Base-by-base conservation (phyloP, 75 land plant genomes). In the Gnetum montanum region DNA sequence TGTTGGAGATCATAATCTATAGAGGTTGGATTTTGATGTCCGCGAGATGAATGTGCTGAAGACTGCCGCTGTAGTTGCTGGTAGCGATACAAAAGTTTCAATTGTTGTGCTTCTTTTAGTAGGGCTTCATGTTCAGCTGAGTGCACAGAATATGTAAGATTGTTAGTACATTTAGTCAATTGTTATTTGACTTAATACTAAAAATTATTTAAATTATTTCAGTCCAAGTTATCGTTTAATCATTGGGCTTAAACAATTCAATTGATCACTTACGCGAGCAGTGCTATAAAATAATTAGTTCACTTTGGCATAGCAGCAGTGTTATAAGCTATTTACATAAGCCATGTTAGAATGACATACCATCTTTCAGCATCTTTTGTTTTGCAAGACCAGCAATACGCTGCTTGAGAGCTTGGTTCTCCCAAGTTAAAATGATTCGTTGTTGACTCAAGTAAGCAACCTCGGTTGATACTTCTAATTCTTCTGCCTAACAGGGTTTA, bases 401-500 rank as follows among this genome's bases (percentile, higher is more conserved):
- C 51, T 92, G 97, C 69, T 81, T 84, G 57, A 92, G 64, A 13
- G 88, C 62, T 59, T 84, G 79, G 61, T 92, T 92, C 60, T 92
- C 97, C 55, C 87, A 72, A 57, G 68, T 79, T 30, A 92, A 63
- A 29, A 88, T 70, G 23, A 82, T 65, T 43, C 79, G 68, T 34
- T 85, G 97, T 69, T 83, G 83, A 53, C 84, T 81, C n/a, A 88
- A 61, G 57, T 84, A 88, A 13, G 80, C 77, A 34, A 92, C 72
- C 56, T 92, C 86, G 47, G 97, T 85, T 50, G 97, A 72, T 44
- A 88, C 63, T 53, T 83, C 85, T 48, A 80, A 65, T 6, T 85
- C 94, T 56, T 92, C 94, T 12, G 79, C 79, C 97, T 87, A 62
- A n/a, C n/a, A n/a, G n/a, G n/a, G n/a, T n/a, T n/a, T n/a, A n/a